Percentiles rank a stretch among this genome's conserved stretches.
These are phyloP conservation scores for Plasmodium ovale DNA, from an alignment of 169 alveolate genomes.

Conservation along the genomic window DNA sequence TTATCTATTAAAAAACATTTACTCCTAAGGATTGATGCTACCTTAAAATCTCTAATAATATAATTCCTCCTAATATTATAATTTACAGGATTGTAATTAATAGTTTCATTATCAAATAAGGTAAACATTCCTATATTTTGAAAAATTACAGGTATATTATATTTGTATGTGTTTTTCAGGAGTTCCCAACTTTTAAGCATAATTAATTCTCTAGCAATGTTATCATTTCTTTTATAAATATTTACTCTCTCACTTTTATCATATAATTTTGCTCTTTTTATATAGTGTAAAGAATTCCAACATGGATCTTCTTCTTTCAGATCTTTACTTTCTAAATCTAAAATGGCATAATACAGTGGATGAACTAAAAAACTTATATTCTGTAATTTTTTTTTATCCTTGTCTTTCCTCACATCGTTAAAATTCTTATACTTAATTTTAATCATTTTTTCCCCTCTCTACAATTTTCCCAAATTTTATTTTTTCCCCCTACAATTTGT, in stretches of 20 bases:
- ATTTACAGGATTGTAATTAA: slow-evolving; percentile 26
- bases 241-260: slow-evolving; percentile 31
- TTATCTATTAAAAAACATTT: slow-evolving; percentile 56
- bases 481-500: neutral
- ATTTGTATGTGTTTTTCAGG: slow-evolving; percentile 50
- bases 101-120: slow-evolving; percentile 13
- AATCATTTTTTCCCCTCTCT: slow-evolving; percentile 26
- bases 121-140: slow-evolving; percentile 28
- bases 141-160: slow-evolving; percentile 40
- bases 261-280: slow-evolving; percentile 27
- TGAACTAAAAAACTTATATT: slow-evolving; percentile 32
- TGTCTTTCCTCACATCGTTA: slow-evolving; percentile 24
- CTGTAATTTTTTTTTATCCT: neutral
- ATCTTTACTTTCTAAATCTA: slow-evolving; percentile 48
- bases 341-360: slow-evolving; percentile 31
- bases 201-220: slow-evolving; percentile 27
- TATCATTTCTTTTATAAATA: slow-evolving; percentile 28
- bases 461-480: no score
- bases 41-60: slow-evolving; percentile 19
- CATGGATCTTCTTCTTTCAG: slow-evolving; percentile 12
- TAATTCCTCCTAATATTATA: slow-evolving; percentile 11
- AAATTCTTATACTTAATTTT: slow-evolving; percentile 33
- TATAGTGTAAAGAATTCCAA: slow-evolving; percentile 5
- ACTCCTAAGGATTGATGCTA: slow-evolving; percentile 1
- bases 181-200: slow-evolving; percentile 35